These are phyloP conservation scores for Exophiala spinifera DNA, from an alignment of 2,329 filamentous ascomycete species.

Conservation along the genomic window DNA sequence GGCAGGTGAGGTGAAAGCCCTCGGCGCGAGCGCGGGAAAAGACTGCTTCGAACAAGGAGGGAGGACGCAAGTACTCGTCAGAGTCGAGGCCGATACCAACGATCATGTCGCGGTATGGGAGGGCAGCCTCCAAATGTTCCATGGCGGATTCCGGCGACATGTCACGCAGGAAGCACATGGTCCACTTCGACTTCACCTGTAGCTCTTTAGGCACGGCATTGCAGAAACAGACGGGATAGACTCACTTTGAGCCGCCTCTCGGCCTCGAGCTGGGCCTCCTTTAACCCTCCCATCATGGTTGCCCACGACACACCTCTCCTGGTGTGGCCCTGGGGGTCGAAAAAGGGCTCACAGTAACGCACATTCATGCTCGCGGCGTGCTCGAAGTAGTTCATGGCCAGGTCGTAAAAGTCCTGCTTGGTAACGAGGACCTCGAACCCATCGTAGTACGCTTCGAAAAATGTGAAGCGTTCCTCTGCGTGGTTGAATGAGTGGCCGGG, in stretches of 20 bases:
- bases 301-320: conserved; percentile 35
- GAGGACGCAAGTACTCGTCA: conserved; percentile 48
- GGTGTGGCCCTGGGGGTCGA: conserved; percentile 45
- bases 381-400: conserved; percentile 41
- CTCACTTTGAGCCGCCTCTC: too few relatives aligned
- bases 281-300: conserved; percentile 38
- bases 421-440: conserved; percentile 36
- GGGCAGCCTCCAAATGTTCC: conserved; percentile 38
- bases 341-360: conserved; percentile 43
- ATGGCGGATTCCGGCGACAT: conserved; percentile 39
- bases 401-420: conserved; percentile 41
- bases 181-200: conserved; percentile 33
- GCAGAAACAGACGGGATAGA: too few relatives aligned
- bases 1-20: conserved; percentile 47
- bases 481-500: conserved; percentile 14
- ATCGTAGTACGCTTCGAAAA: conserved; percentile 37
- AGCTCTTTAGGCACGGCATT: too few relatives aligned
- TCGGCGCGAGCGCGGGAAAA: conserved; percentile 40
- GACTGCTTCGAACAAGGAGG: conserved; percentile 43
- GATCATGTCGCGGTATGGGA: conserved; percentile 32
- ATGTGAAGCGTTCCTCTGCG: conserved; percentile 21
- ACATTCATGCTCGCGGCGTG: conserved; percentile 38
- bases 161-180: conserved; percentile 46
- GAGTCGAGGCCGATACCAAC: conserved; percentile 44
- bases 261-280: conserved; percentile 36